Base-by-base conservation (phyloP, 2,329 filamentous ascomycete genomes). In the Fusarium solani-melongenae region DNA sequence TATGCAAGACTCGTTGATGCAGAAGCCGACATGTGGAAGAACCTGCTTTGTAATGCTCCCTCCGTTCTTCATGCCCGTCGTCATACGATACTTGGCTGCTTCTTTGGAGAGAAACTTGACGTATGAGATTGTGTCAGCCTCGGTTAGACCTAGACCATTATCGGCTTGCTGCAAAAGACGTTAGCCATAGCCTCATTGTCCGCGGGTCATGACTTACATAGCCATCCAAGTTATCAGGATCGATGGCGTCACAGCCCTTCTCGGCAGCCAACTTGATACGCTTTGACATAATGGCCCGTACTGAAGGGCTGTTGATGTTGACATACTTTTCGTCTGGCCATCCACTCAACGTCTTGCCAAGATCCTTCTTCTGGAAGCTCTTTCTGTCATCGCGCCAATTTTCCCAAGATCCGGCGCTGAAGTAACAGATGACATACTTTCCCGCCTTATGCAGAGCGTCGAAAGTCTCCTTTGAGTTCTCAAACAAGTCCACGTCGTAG, bases 351-450 rank as follows among this genome's bases (percentile, higher is more conserved):
- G 81, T 80, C 5, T 86, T 85, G 20, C 92, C 92, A 41, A 90
- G 79, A 72, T 93, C 92, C 0, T 81, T 79, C 1, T 84, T 70
- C 10, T 83, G 77, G 77, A 93, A 94, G 7, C 88, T 75, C 24
- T 77, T 78, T 17, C 86, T 85, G 77, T 94, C 92, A 1, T 85
- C 81, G 5, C 92, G 86, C 83, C 87, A 89, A 61, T 89, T 79
- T 81, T 94, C 92, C 74, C 88, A 93, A 7, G 89, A 91, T 1
- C 92, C 92, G 0, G 91, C 92, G 62, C 90, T 92, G 83, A 94
- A 94, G 82, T 94, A 94, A 84, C 92, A 94, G 67, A 94, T 91
- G 62, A 93, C 89, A 69, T 88, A 90, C 77, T 88, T 88, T 12
- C 86, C 88, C 6, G 83, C 80, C 57, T 88, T 89, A 65, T 87